A percentile compares a stretch with the other conserved stretches of the same genome.
Evolutionary conservation across 768 basidiomycete genomes (phyloP).

Genomic region (Mycena indigotica): DNA sequence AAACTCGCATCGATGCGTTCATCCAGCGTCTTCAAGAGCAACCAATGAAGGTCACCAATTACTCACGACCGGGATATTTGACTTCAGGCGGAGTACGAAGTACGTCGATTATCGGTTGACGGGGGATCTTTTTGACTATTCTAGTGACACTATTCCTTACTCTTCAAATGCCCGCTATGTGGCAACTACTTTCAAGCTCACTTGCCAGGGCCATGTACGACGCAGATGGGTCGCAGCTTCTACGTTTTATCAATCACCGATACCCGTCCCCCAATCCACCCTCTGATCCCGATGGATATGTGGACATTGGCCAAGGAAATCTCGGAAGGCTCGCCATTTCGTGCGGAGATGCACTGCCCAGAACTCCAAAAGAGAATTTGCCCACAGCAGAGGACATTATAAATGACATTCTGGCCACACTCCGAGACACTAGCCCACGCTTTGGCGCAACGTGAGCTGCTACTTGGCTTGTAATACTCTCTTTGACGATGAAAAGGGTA

Average conservation of each 20-base stretch:
- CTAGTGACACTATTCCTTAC: slow-evolving; percentile 8
- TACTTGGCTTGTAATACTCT: background rate
- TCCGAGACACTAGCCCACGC: slow-evolving; percentile 5
- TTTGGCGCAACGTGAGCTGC: slow-evolving; percentile 21
- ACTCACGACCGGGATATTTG: slow-evolving; percentile 16
- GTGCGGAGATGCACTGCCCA: slow-evolving; percentile 17
- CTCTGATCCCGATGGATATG: slow-evolving; percentile 13
- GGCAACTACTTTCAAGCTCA: background rate
- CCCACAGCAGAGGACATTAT: slow-evolving; percentile 21
- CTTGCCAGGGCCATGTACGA: slow-evolving; percentile 13
- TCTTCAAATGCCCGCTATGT: slow-evolving; percentile 14
- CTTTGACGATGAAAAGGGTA: slow-evolving; percentile 1
- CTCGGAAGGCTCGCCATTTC: slow-evolving; percentile 17
- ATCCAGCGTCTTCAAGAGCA: slow-evolving; percentile 13
- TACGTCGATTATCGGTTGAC: background rate
- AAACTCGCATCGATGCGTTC: slow-evolving; percentile 16
- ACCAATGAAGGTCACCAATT: slow-evolving; percentile 13
- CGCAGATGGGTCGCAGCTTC: slow-evolving; percentile 1
- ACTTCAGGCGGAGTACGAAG: slow-evolving; percentile 20
- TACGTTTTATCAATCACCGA: background rate
- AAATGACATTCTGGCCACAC: slow-evolving; percentile 12
- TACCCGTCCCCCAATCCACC: slow-evolving; percentile 4
- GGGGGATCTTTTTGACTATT: background rate
- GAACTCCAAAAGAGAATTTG: slow-evolving; percentile 4
- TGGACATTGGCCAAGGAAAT: slow-evolving; percentile 13